Evolutionary conservation across 148 eudicot genomes (phyloP).

Genomic region (Heliamphora exappendiculata): DNA sequence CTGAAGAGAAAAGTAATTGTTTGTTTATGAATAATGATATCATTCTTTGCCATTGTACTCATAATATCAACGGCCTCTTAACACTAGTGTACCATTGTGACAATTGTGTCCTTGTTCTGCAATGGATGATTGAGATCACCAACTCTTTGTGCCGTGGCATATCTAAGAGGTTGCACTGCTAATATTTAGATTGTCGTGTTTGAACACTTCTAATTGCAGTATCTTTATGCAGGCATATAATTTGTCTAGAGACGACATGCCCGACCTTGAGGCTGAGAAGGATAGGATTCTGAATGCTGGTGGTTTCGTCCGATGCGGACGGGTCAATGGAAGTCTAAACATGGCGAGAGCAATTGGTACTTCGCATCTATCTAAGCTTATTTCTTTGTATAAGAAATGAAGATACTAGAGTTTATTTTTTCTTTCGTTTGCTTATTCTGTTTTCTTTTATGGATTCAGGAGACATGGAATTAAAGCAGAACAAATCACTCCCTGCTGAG

Average conservation of each 20-base stretch:
- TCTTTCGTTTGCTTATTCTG: neutral
- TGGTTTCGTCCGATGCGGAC: conserved; percentile 61
- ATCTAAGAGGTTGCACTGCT: neutral
- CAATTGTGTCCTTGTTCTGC: neutral
- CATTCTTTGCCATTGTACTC: neutral
- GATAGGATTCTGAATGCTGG: conserved; percentile 74
- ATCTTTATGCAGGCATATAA: conserved; percentile 52
- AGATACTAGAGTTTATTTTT: neutral
- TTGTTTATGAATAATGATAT: neutral
- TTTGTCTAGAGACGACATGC: conserved; percentile 70
- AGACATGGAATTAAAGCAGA: conserved; percentile 68
- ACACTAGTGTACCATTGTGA: neutral
- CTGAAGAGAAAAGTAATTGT: neutral
- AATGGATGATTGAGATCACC: neutral
- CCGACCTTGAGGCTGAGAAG: conserved; percentile 57
- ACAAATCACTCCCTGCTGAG: conserved; percentile 56
- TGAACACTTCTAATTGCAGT: neutral
- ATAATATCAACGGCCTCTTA: neutral
- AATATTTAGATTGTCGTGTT: neutral
- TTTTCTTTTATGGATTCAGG: conserved; percentile 35
- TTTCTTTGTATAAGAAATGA: neutral
- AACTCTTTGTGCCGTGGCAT: neutral
- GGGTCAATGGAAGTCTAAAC: conserved; percentile 77
- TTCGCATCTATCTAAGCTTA: conserved; percentile 1
- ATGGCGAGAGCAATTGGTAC: conserved; percentile 75